Conservation (phyloP, 2,329 filamentous ascomycete genomes). For the Paraphoma chrysanthemicola region DNA sequence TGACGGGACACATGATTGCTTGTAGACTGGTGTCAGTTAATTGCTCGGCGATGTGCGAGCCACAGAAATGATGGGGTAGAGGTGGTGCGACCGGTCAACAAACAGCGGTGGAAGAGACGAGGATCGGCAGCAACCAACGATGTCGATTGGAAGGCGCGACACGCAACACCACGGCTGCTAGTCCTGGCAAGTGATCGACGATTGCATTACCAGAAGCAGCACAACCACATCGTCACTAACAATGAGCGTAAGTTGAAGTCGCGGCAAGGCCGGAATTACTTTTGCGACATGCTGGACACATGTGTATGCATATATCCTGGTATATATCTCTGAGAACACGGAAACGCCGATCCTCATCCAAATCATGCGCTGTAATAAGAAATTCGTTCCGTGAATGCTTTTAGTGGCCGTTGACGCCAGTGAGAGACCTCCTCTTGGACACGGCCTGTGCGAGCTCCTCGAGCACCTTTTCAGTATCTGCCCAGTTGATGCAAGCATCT, state of each 20-base stretch:
- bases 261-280: not conserved
- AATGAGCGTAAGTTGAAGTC: not conserved
- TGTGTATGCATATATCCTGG: not conserved
- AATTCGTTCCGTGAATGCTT: constrained; percentile 10
- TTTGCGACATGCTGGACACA: not conserved
- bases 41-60: not conserved
- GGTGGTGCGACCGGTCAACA: not conserved
- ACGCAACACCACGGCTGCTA: not conserved
- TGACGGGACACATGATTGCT: not conserved
- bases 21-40: not conserved
- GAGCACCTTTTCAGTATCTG: constrained; percentile 82
- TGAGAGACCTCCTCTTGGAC: constrained; percentile 69
- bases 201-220: not conserved
- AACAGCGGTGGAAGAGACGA: not conserved
- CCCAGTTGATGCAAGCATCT: constrained; percentile 95
- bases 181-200: not conserved
- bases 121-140: not conserved
- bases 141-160: not conserved
- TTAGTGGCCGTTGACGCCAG: constrained; percentile 40
- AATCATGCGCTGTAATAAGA: not conserved
- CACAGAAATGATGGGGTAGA: not conserved
- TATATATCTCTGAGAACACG: not conserved
- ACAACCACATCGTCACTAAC: not conserved
- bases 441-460: constrained; percentile 81
- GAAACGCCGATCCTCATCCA: constrained; percentile 3